Evolutionary conservation across 345 rosid genomes (phyloP).

Genomic region (Dimocarpus longan): DNA sequence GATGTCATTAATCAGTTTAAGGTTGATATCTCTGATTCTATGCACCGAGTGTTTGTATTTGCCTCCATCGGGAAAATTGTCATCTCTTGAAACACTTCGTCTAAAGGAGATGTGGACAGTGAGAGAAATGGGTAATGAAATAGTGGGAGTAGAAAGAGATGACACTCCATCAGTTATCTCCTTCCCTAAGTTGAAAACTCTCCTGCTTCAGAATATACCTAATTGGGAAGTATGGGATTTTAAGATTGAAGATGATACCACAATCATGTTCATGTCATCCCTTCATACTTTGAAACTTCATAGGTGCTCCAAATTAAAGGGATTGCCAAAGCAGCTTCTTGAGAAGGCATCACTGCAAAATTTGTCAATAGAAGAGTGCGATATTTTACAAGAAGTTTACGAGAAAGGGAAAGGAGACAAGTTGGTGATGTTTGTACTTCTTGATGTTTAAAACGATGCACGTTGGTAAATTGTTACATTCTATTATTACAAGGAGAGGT

Average conservation of each 20-base stretch:
- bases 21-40: neutral
- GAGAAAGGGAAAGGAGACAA: neutral
- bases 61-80: slow-evolving; percentile 1
- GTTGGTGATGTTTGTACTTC: no score
- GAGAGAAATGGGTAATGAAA: neutral
- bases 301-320: neutral
- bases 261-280: neutral
- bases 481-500: neutral
- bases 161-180: neutral
- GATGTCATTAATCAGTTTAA: neutral
- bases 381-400: no score
- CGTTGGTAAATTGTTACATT: no score
- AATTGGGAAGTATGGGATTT: slow-evolving; percentile 11
- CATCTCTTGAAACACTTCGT: neutral
- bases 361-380: neutral
- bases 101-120: neutral
- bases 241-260: neutral
- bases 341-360: neutral
- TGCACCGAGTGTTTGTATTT: neutral
- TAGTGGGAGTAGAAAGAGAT: neutral
- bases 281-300: neutral
- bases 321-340: neutral
- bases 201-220: no score
- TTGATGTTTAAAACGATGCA: no score
- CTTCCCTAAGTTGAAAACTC: slow-evolving; percentile 1